These are phyloP conservation scores for Parasitella parasitica DNA, from an alignment of 371 early-diverging fungal genomes.

Conservation along the genomic window DNA sequence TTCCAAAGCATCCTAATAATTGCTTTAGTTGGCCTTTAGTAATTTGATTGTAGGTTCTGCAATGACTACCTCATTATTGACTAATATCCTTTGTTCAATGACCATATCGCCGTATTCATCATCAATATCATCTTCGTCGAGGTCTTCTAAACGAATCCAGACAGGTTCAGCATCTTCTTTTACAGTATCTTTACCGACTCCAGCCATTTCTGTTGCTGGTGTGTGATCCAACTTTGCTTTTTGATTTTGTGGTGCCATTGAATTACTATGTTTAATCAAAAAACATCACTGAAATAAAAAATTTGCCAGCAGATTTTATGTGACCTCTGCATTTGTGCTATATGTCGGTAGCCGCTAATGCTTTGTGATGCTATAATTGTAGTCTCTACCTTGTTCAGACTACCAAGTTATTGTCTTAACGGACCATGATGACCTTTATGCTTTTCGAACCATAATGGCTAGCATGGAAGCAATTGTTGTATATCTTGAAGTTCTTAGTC, in stretches of 20 bases:
- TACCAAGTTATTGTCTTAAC: no score
- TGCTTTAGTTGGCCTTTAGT: background rate
- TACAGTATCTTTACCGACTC: background rate
- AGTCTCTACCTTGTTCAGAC: no score
- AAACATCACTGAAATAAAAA: background rate
- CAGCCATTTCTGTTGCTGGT: background rate
- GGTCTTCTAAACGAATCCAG: conserved; percentile 31
- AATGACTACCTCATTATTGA: conserved; percentile 67
- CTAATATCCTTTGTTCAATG: conserved; percentile 60
- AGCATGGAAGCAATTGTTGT: no score
- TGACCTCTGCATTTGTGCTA: background rate
- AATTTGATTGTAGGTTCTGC: background rate
- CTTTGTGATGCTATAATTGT: no score
- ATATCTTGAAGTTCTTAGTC: no score
- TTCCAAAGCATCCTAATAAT: conserved; percentile 53
- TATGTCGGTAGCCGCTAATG: no score
- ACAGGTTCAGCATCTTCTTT: conserved; percentile 16
- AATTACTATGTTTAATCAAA: background rate
- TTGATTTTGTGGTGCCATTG: conserved; percentile 10
- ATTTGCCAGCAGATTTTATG: background rate
- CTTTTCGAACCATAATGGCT: no score
- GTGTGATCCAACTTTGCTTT: background rate
- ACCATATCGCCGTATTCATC: conserved; percentile 63
- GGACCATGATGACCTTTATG: no score
- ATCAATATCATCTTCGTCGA: conserved; percentile 36